Evolutionary conservation across 2,329 filamentous ascomycete genomes (phyloP).

Genomic region (Cladobotryum mycophilum): DNA sequence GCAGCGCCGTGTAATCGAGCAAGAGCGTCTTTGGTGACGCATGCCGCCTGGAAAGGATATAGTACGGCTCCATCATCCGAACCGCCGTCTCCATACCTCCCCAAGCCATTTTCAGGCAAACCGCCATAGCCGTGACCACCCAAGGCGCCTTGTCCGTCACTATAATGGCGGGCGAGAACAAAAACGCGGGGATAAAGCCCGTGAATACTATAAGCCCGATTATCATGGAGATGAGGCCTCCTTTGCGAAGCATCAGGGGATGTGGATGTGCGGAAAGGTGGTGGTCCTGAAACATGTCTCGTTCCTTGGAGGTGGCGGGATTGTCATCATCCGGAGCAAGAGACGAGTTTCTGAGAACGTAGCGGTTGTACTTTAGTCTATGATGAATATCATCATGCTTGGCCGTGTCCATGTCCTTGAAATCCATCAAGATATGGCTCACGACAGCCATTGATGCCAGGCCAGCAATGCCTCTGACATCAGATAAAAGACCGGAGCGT

Average conservation of each 20-base stretch:
- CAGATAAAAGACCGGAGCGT: slow-evolving; percentile 58
- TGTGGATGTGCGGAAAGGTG: slow-evolving; percentile 56
- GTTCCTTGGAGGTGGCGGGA: slow-evolving; percentile 33
- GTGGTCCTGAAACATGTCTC: slow-evolving; percentile 42
- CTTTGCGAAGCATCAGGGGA: slow-evolving; percentile 59
- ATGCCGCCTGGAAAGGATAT: slow-evolving; percentile 59
- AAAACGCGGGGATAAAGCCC: slow-evolving; percentile 52
- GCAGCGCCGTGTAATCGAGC: slow-evolving; percentile 67
- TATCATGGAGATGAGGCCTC: slow-evolving; percentile 56
- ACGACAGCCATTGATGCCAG: slow-evolving; percentile 70
- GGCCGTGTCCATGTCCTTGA: slow-evolving; percentile 64
- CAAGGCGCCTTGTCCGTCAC: slow-evolving; percentile 59
- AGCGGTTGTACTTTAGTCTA: slow-evolving; percentile 59
- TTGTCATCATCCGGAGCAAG: slow-evolving; percentile 57
- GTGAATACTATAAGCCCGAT: slow-evolving; percentile 50
- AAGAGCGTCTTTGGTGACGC: slow-evolving; percentile 60
- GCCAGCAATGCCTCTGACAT: slow-evolving; percentile 68
- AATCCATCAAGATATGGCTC: slow-evolving; percentile 67
- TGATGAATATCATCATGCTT: slow-evolving; percentile 61
- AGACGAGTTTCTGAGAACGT: slow-evolving; percentile 64
- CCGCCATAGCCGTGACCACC: slow-evolving; percentile 58
- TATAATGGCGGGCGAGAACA: slow-evolving; percentile 51
- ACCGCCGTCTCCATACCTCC: slow-evolving; percentile 61
- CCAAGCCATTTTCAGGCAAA: slow-evolving; percentile 63
- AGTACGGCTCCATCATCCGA: slow-evolving; percentile 70